These are phyloP conservation scores for Cladophialophora chaetospira DNA, from an alignment of 2,329 filamentous ascomycete genomes.

Conservation along the genomic window DNA sequence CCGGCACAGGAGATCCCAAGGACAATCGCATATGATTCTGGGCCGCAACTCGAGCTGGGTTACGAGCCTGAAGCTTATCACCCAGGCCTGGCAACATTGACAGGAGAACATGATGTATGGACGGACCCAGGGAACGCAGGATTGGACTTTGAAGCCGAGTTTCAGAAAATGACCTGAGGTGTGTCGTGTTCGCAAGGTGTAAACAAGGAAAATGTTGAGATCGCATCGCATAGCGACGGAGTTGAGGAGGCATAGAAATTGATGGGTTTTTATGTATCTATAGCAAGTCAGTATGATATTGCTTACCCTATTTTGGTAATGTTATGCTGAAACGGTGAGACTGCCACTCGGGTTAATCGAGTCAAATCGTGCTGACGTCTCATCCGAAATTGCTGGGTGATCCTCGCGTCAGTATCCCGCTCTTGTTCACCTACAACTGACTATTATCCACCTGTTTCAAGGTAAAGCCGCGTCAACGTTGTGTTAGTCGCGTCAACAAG, in stretches of 20 bases:
- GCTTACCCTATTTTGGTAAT: not conserved
- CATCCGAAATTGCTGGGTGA: too few species aligned
- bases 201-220: too few species aligned
- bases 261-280: not conserved
- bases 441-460: too few species aligned
- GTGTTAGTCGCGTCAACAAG: not conserved
- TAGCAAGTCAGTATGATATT: slow-evolving; percentile 3
- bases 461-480: too few species aligned
- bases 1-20: slow-evolving; percentile 32
- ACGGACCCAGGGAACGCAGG: slow-evolving; percentile 21
- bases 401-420: not conserved
- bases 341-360: not conserved
- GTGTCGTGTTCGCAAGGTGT: too few species aligned
- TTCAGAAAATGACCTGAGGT: slow-evolving; percentile 28
- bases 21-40: slow-evolving; percentile 30
- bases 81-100: slow-evolving; percentile 37
- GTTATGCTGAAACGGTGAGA: not conserved
- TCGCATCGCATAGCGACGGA: slow-evolving; percentile 15
- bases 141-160: slow-evolving; percentile 32
- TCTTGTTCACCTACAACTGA: not conserved
- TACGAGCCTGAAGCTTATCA: slow-evolving; percentile 34
- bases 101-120: slow-evolving; percentile 41
- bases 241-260: slow-evolving; percentile 8
- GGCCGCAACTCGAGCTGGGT: slow-evolving; percentile 16
- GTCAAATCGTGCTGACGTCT: not conserved